These are phyloP conservation scores for Sorghum bicolor DNA, from an alignment of 176 grass and related monocot genomes.

Conservation along the genomic window Sorghum_bicolor_NCBIv3 NC_012873.2:63430001-63430500, in stretches of 20 bases:
- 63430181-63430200: constrained; percentile 66
- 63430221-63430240: constrained; percentile 79
- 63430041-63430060: constrained; percentile 48
- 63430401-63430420: constrained; percentile 58
- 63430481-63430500: constrained; percentile 69
- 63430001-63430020: constrained; percentile 3
- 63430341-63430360: background rate
- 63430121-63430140: constrained; percentile 21
- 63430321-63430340: background rate
- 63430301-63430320: background rate
- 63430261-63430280: background rate
- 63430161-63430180: constrained; percentile 43
- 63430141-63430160: constrained; percentile 10
- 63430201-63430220: constrained; percentile 76
- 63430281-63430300: background rate
- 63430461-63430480: constrained; percentile 83
- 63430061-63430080: constrained; percentile 17
- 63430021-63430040: constrained; percentile 34
- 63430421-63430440: constrained; percentile 69
- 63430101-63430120: background rate
- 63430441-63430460: constrained; percentile 66
- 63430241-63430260: background rate
- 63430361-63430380: constrained; percentile 45
- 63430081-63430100: background rate
- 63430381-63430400: constrained; percentile 74